These are phyloP conservation scores for Russula earlei DNA, from an alignment of 768 basidiomycete genomes.

Conservation along the genomic window DNA sequence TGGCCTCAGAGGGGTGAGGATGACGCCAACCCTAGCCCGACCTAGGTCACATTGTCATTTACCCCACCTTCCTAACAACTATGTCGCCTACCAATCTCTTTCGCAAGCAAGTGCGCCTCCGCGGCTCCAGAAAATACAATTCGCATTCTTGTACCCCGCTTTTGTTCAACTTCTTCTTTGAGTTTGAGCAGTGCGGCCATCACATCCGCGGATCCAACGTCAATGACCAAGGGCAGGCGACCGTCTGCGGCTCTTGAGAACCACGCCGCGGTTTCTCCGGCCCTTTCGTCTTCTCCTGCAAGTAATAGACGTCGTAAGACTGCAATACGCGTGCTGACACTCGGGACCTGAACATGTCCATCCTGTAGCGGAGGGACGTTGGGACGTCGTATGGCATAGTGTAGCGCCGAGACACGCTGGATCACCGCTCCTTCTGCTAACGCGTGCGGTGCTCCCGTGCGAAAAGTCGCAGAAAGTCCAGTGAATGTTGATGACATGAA, in stretches of 20 bases:
- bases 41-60: constrained; percentile 27
- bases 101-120: constrained; percentile 55
- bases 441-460: constrained; percentile 32
- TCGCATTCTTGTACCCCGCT: constrained; percentile 26
- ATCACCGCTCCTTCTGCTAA: constrained; percentile 36
- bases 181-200: constrained; percentile 61
- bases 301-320: constrained; percentile 58
- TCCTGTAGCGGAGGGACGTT: constrained; percentile 21
- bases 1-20: constrained; percentile 53
- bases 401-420: constrained; percentile 34
- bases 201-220: constrained; percentile 62
- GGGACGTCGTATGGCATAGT: constrained; percentile 43
- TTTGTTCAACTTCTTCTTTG: constrained; percentile 42
- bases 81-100: constrained; percentile 37
- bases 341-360: constrained; percentile 24
- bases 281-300: constrained; percentile 25
- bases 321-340: constrained; percentile 77
- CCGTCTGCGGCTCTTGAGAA: constrained; percentile 37
- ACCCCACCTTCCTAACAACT: neutral
- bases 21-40: constrained; percentile 62
- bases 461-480: constrained; percentile 24
- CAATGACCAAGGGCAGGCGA: constrained; percentile 51
- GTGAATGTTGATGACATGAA: neutral
- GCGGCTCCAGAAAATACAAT: constrained; percentile 48
- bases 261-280: constrained; percentile 27